Evolutionary conservation across 768 basidiomycete species (phyloP), one percentile per base, ranked within the genome.

Genomic region (Gloeophyllum trabeum): DNA sequence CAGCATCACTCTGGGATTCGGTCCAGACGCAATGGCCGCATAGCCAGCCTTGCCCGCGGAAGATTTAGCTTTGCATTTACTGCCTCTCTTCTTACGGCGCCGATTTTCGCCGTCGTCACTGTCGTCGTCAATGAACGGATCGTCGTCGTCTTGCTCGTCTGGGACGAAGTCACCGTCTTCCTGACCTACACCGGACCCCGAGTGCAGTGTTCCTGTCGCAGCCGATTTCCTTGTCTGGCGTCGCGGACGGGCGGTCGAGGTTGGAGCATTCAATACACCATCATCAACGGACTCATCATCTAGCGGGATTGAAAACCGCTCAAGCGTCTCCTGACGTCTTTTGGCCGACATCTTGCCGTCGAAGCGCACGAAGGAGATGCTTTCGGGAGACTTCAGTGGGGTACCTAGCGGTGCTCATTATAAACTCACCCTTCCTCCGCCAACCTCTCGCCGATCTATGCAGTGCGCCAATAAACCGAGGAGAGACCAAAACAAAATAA

Each of bases 341-440:
- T 74, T 79, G 2, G 80, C 82, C n/a, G 84, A 83, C 76, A 92
- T 80, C 51, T 79, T 71, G 1, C 90, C 90, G 46, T 91, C 90
- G 50, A 93, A 90, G 1, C 84, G 78, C 28, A 83, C 76, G 49
- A 76, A 90, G 0, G 78, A 54, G 22, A 93, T 85, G 0, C 83
- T 87, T n/a, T n/a, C n/a, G n/a, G n/a, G n/a, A 47, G 16, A 4
- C 36, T 10, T 10, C 10, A 37, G 10, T n/a, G 20, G 10, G 10
- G 10, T 10, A 37, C 10, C 7, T 21, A 19, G 20, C 10, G 10
- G 20, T 10, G 36, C 13, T 10, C 20, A 37, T 13, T 14, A 13
- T 1, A 5, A 28, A 52, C 67, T 47, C 49, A 76, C 85, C 76
- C 80, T 50, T 71, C 71, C 43, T 75, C 70, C 25, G 81, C 76